Percentiles rank a stretch among this genome's conserved stretches.
phyloP scores from a whole-genome alignment of 1,139 yeast genomes.

The Candida mesenterica region DNA sequence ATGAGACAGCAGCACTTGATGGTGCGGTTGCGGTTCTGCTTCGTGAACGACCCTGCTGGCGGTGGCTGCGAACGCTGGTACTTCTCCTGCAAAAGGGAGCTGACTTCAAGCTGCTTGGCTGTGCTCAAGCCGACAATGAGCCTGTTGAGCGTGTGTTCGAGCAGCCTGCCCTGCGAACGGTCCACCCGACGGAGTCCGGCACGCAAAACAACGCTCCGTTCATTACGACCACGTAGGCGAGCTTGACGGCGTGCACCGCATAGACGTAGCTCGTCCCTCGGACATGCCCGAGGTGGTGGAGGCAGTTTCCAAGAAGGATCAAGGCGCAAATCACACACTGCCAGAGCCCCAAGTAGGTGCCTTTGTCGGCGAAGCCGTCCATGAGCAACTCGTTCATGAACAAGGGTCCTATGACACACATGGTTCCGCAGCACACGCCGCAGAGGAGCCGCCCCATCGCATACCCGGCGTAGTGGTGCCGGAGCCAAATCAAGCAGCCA shows the following conservation, averaged over 20 bases:
- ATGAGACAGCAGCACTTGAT: conserved; percentile 21
- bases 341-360: conserved; percentile 22
- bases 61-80: not conserved
- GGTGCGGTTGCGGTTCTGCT: conserved; percentile 2
- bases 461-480: conserved; percentile 13
- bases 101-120: not conserved
- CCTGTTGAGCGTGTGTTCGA: too few species aligned
- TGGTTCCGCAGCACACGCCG: conserved; percentile 29
- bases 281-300: conserved; percentile 7
- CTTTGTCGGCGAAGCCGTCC: conserved; percentile 14
- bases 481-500: conserved; percentile 3
- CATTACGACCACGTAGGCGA: conserved; percentile 10
- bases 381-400: conserved; percentile 23
- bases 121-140: not conserved
- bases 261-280: conserved; percentile 1
- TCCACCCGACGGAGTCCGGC: conserved; percentile 14
- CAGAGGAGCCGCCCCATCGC: conserved; percentile 22
- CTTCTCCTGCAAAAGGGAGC: conserved; percentile 2
- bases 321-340: conserved; percentile 25
- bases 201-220: conserved; percentile 9
- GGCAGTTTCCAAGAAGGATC: conserved; percentile 22
- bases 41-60: too few species aligned
- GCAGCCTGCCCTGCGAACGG: not conserved
- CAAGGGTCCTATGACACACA: conserved; percentile 23
- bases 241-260: conserved; percentile 10